Percentiles rank a stretch among this genome's conserved stretches.
These are phyloP conservation scores for Mycena vulgaris DNA, from an alignment of 768 basidiomycete genomes.

Conservation along the genomic window DNA sequence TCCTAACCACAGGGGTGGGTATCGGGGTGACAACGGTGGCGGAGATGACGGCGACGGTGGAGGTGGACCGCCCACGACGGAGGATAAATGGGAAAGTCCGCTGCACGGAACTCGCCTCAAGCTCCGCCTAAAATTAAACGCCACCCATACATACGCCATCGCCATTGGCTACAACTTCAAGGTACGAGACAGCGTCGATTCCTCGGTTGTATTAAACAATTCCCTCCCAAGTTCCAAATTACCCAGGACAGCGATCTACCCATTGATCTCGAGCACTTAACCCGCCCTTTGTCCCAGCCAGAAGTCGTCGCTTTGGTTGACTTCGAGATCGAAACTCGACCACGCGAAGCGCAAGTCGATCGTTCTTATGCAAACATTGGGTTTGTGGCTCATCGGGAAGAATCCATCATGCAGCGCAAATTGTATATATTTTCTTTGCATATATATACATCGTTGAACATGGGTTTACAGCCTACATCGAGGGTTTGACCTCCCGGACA, in stretches of 20 bases:
- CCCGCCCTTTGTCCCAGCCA: background rate
- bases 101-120: constrained; percentile 5
- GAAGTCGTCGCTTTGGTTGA: constrained; percentile 19
- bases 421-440: background rate
- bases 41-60: background rate
- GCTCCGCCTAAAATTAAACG: constrained; percentile 6
- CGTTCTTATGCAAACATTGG: constrained; percentile 24
- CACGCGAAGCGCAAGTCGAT: constrained; percentile 11
- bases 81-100: constrained; percentile 7
- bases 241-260: background rate
- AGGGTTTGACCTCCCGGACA: constrained; percentile 16
- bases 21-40: background rate
- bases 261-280: background rate
- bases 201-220: background rate
- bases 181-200: background rate
- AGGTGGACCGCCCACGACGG: background rate
- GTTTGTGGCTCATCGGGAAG: constrained; percentile 11
- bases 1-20: background rate
- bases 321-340: constrained; percentile 13
- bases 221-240: background rate
- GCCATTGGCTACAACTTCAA: constrained; percentile 10
- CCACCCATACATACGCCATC: background rate
- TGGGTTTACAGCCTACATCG: background rate
- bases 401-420: constrained; percentile 12
- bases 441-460: background rate